Evolutionary conservation across 805 yeast genomes (phyloP).

Genomic region (Millerozyma acaciae): DNA sequence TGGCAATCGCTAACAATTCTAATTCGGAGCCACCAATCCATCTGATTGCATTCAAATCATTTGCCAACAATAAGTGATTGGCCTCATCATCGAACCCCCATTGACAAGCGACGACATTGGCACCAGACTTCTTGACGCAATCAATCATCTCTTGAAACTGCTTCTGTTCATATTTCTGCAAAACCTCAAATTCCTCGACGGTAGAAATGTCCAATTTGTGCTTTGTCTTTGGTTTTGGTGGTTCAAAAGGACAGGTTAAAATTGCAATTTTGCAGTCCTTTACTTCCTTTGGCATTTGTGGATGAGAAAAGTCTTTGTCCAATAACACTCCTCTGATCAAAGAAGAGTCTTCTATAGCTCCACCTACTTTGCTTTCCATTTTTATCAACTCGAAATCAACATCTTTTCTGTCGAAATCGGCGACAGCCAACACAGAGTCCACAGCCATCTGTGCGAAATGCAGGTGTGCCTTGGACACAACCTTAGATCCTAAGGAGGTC

Average conservation of each 20-base stretch:
- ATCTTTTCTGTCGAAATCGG: slow-evolving; percentile 86
- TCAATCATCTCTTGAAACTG: slow-evolving; percentile 90
- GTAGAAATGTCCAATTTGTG: slow-evolving; percentile 90
- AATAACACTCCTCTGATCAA: slow-evolving; percentile 87
- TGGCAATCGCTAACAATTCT: slow-evolving; percentile 94
- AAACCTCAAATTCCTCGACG: slow-evolving; percentile 89
- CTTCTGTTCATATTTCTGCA: slow-evolving; percentile 89
- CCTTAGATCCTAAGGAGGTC: slow-evolving; percentile 92
- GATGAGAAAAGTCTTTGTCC: slow-evolving; percentile 96
- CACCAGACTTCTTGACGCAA: slow-evolving; percentile 82
- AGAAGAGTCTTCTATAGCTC: slow-evolving; percentile 79
- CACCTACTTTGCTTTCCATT: slow-evolving; percentile 95
- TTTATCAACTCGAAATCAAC: slow-evolving; percentile 96
- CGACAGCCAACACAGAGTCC: slow-evolving; percentile 88
- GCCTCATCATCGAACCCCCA: slow-evolving; percentile 99
- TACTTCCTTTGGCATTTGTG: slow-evolving; percentile 90
- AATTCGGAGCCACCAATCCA: slow-evolving; percentile 99
- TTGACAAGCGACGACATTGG: slow-evolving; percentile 95
- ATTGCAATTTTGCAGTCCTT: slow-evolving; percentile 85
- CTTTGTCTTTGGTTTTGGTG: slow-evolving; percentile 98
- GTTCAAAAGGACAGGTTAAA: slow-evolving; percentile 97
- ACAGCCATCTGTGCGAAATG: slow-evolving; percentile 96
- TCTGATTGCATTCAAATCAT: slow-evolving; percentile 90
- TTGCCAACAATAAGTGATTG: slow-evolving; percentile 82
- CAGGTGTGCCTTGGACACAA: slow-evolving; percentile 90